These are phyloP conservation scores for Solanum infundibuliforme DNA, from an alignment of 257 asterid genomes.

Conservation along the genomic window DNA sequence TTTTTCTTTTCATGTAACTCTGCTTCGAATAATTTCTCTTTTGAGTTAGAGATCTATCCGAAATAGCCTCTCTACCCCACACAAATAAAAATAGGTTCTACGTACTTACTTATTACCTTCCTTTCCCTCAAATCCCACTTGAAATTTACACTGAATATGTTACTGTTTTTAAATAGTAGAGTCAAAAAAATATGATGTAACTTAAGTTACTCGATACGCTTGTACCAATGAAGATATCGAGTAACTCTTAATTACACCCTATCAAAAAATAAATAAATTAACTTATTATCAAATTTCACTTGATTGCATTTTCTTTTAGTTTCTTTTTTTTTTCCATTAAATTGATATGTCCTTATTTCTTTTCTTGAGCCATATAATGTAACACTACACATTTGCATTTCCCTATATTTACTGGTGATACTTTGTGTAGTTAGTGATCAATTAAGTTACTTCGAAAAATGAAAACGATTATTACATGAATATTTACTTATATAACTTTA, in stretches of 20 bases:
- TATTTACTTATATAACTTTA: not conserved
- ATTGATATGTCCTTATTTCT: not conserved
- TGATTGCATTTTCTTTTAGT: not conserved
- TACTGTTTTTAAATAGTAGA: not conserved
- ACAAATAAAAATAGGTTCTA: not conserved
- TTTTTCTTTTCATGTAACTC: not conserved
- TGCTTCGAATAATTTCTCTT: not conserved
- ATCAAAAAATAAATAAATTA: not conserved
- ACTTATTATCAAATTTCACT: not conserved
- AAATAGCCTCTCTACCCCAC: fast-evolving
- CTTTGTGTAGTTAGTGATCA: not conserved
- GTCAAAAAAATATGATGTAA: fast-evolving
- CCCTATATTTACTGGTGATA: not conserved
- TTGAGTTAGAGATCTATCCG: not conserved
- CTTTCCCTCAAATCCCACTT: not conserved
- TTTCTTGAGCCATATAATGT: not conserved
- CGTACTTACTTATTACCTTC: not conserved
- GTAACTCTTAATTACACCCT: not conserved
- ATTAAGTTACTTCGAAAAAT: not conserved
- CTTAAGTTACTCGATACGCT: not conserved
- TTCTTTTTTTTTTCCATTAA: not conserved
- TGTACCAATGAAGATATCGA: not conserved
- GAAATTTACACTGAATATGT: not conserved
- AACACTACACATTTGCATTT: not conserved
- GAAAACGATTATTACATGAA: not conserved